Evolutionary conservation across 164 flowering plant genomes (phyloP).

Genomic region (Chimonanthus praecox): DNA sequence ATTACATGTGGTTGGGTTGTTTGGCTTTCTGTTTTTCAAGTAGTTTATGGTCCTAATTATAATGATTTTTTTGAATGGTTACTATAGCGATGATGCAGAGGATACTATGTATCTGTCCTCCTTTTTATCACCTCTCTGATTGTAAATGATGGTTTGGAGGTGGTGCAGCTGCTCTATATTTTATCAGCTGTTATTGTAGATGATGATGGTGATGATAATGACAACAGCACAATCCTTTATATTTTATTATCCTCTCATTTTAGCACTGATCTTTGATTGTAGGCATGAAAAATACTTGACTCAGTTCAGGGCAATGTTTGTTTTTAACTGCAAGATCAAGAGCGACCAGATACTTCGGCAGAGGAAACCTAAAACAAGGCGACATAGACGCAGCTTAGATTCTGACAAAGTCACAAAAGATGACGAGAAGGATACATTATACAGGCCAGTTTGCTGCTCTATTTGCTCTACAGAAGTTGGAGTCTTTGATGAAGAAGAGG

Average conservation of each 20-base stretch:
- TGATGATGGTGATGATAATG: no score
- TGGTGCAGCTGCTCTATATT: no score
- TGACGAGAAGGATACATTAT: constrained; percentile 22
- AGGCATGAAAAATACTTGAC: constrained; percentile 78
- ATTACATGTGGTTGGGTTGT: no score
- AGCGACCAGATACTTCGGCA: constrained; percentile 21
- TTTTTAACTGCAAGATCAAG: constrained; percentile 55
- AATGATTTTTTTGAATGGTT: no score
- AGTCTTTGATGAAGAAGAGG: constrained; percentile 66
- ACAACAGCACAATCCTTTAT: not conserved
- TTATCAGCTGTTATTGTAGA: no score
- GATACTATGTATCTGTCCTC: no score
- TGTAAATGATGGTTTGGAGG: no score
- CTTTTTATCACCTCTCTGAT: no score
- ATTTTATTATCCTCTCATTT: not conserved
- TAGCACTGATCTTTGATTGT: constrained; percentile 11
- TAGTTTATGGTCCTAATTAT: no score
- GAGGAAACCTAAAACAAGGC: constrained; percentile 11
- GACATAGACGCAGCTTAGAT: constrained; percentile 22
- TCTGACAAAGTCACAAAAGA: constrained; percentile 9
- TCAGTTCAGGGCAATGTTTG: constrained; percentile 78
- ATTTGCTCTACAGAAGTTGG: constrained; percentile 78
- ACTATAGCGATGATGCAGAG: no score
- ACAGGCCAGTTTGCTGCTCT: constrained; percentile 58
- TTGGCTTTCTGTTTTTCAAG: no score